phyloP scores from a whole-genome alignment of 139 green algal genomes.

The Protoeuglena noctilucae region DNA sequence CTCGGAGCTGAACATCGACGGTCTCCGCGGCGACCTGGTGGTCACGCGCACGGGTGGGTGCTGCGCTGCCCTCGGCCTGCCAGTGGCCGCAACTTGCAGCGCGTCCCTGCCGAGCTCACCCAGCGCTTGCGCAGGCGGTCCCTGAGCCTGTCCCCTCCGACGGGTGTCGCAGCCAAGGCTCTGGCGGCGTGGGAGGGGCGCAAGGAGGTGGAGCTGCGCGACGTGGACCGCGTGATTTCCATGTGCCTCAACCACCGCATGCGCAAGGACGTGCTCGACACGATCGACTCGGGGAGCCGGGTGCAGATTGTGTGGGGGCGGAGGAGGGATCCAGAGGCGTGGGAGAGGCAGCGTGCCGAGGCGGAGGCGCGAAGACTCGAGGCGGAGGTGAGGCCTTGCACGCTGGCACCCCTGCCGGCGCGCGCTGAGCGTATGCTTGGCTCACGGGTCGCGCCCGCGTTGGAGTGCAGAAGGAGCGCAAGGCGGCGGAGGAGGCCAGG shows the following conservation, averaged over 20 bases:
- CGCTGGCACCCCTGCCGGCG: too few species aligned
- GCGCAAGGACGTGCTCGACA: conserved; percentile 79
- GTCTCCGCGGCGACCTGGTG: conserved; percentile 81
- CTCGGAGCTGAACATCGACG: conserved; percentile 72
- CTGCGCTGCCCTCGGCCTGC: too few species aligned
- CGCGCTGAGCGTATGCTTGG: too few species aligned
- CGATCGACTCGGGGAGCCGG: conserved; percentile 75
- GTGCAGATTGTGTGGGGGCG: conserved; percentile 52
- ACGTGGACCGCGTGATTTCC: conserved; percentile 57
- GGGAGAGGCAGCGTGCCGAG: conserved; percentile 11
- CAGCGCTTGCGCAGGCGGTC: too few species aligned
- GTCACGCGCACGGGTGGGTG: conserved; percentile 63
- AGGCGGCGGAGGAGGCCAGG: conserved; percentile 25
- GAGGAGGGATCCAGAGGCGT: conserved; percentile 37
- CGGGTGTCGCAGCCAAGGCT: too few species aligned
- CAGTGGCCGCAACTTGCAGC: too few species aligned
- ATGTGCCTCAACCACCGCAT: conserved; percentile 78
- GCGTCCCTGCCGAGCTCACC: too few species aligned
- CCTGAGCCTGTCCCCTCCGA: too few species aligned
- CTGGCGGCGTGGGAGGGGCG: conserved; percentile 63
- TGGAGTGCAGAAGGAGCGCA: too few species aligned
- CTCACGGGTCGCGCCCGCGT: too few species aligned
- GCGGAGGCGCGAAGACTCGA: conserved; percentile 15
- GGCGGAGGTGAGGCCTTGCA: conserved; percentile 18
- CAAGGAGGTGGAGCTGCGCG: conserved; percentile 40